Base-by-base conservation (phyloP, 768 basidiomycete species). In the Suillus brevipes region DNA sequence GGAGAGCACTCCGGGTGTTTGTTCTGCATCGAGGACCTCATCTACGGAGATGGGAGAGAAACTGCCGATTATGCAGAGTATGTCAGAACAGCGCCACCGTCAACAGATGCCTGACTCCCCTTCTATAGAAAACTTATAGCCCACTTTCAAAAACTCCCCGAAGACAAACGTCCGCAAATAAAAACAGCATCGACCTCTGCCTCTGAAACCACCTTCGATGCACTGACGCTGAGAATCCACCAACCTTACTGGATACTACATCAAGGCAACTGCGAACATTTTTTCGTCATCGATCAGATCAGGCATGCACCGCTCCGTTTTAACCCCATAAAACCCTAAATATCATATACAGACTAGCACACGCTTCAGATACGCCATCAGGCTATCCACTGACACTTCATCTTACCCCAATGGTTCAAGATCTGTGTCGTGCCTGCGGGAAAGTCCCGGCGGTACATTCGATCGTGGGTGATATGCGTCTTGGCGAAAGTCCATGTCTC, bases 161-260 rank as follows among this genome's bases (percentile, higher is more conserved):
- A 74, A 75, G 77, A 66, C 74, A 77, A 71, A 65, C 72, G 69
- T 45, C 65, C 55, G 50, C 61, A 53, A 28, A 74, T 82, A 20
- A 75, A 64, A 63, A 84, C 80, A 70, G 84, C 79, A 16, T 61
- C 78, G 4, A 79, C 75, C 10, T 70, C 82, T 4, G 79, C 89
- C 71, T 71, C 78, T 61, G 80, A 86, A 62, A 85, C 85, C 9
- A 62, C 72, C 10, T 77, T 94, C 47, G 74, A 79, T 1, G 83
- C 86, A 1, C 81, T 94, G 28, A 76, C 80, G 4, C 74, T 94
- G 25, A 83, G 88, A 38, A 74, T 92, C 43, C 84, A 91, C 68
- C 82, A 89, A 70, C 94, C 94, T 0, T 94, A 95, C 68, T 92
- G 90, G 87, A 78, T 94, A 62, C 78, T 94, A 20, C 93, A 95